These are phyloP conservation scores for Phylloporus arenicola DNA, from an alignment of 768 basidiomycete genomes.

Conservation along the genomic window DNA sequence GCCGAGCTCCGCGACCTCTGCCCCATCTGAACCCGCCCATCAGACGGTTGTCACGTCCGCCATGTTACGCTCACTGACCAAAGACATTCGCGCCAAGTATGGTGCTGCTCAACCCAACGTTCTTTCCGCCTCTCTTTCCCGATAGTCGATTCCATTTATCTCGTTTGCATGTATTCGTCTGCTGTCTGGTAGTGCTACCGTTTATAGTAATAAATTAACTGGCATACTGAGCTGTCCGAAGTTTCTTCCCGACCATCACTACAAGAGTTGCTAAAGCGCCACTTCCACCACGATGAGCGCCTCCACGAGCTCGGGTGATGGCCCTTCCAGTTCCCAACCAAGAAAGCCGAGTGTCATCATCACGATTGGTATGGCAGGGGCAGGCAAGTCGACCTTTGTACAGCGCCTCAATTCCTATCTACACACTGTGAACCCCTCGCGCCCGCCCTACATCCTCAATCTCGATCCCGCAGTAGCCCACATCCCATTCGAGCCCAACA, in stretches of 20 bases:
- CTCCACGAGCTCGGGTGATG: constrained; percentile 8
- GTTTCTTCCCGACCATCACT: constrained; percentile 7
- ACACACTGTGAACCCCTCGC: constrained; percentile 56
- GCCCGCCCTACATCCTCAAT: constrained; percentile 93
- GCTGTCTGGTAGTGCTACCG: constrained; percentile 1
- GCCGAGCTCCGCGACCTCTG: constrained; percentile 42
- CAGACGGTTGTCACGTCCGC: constrained; percentile 48
- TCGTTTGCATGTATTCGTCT: constrained; percentile 9
- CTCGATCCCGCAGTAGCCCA: constrained; percentile 94
- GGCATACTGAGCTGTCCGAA: background rate
- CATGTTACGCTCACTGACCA: constrained; percentile 48
- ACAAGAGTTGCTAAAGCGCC: background rate
- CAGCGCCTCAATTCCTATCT: constrained; percentile 92
- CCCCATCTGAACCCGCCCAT: constrained; percentile 29
- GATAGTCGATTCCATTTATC: background rate
- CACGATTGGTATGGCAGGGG: constrained; percentile 94
- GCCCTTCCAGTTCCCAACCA: constrained; percentile 3
- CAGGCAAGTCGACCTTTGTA: constrained; percentile 96
- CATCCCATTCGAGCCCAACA: constrained; percentile 91
- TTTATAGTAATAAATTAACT: constrained; percentile 13
- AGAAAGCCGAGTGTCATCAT: constrained; percentile 77
- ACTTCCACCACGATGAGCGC: constrained; percentile 16
- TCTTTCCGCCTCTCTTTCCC: constrained; percentile 7
- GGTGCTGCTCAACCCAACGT: constrained; percentile 6
- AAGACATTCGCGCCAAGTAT: constrained; percentile 29